Percentiles rank a stretch among this genome's conserved stretches.
These are phyloP conservation scores for Hypoxylon sp. DNA, from an alignment of 2,329 filamentous ascomycete genomes.

Conservation along the genomic window DNA sequence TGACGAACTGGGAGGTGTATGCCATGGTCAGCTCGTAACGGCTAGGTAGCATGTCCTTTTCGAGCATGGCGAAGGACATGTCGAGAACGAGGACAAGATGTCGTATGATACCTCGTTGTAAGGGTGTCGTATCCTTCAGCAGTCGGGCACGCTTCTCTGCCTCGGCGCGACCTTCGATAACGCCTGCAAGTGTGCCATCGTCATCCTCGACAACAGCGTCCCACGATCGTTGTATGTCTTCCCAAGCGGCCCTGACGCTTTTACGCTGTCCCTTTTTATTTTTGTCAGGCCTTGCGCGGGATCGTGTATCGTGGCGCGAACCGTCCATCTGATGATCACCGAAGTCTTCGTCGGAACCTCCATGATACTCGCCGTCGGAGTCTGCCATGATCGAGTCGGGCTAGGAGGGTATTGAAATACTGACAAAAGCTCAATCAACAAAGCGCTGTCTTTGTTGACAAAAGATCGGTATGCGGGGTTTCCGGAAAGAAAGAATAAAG, in stretches of 20 bases:
- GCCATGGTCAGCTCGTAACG: slow-evolving; percentile 83
- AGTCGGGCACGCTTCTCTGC: slow-evolving; percentile 83
- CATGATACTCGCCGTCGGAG: slow-evolving; percentile 76
- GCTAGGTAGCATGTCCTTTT: slow-evolving; percentile 93
- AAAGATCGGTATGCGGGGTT: not conserved
- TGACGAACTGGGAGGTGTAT: slow-evolving; percentile 86
- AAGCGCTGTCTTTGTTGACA: not conserved
- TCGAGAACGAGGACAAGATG: slow-evolving; percentile 92
- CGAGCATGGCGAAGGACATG: slow-evolving; percentile 90
- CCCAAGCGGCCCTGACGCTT: slow-evolving; percentile 65
- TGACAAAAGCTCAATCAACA: not conserved
- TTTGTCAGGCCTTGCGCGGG: slow-evolving; percentile 40
- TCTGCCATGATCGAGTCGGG: slow-evolving; percentile 65
- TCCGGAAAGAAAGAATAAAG: slow-evolving; percentile 3
- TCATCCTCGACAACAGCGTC: slow-evolving; percentile 80
- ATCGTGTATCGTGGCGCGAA: slow-evolving; percentile 35
- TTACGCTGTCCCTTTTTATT: slow-evolving; percentile 47
- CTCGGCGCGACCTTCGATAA: slow-evolving; percentile 77
- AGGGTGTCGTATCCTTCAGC: slow-evolving; percentile 89
- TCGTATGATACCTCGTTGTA: slow-evolving; percentile 97
- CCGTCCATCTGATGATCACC: slow-evolving; percentile 57
- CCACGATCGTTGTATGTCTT: slow-evolving; percentile 72
- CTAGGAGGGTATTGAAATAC: not conserved
- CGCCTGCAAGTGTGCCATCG: slow-evolving; percentile 77
- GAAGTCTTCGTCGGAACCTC: slow-evolving; percentile 72